phyloP scores from a whole-genome alignment of 805 yeast species.

The Ogataea pilisensis region DNA sequence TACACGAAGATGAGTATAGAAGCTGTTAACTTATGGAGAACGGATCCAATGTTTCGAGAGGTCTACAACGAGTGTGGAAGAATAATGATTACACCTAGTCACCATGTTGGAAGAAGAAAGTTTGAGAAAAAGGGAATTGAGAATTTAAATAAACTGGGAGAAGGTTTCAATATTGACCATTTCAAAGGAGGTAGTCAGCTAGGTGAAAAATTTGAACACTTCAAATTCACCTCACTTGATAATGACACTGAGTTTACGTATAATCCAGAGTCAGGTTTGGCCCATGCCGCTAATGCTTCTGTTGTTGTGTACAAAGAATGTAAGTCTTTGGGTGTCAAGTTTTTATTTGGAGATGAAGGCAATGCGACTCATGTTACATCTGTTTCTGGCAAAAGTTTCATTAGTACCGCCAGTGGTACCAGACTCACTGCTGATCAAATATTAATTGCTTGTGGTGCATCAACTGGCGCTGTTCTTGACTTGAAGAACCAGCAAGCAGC shows the following conservation, averaged over 20 bases:
- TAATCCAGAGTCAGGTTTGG: constrained; percentile 42
- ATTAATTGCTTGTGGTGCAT: constrained; percentile 37
- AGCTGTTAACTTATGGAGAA: constrained; percentile 38
- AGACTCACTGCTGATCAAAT: constrained; percentile 33
- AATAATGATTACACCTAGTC: constrained; percentile 34
- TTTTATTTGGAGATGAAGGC: constrained; percentile 32
- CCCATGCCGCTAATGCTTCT: constrained; percentile 38
- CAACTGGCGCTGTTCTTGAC: constrained; percentile 34
- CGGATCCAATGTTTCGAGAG: constrained; percentile 31
- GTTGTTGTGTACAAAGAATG: constrained; percentile 29
- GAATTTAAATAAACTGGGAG: constrained; percentile 27
- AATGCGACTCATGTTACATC: constrained; percentile 17
- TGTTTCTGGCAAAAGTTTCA: constrained; percentile 12
- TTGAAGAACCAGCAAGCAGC: constrained; percentile 33
- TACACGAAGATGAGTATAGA: constrained; percentile 42
- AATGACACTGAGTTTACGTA: constrained; percentile 16
- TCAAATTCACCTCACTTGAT: constrained; percentile 13
- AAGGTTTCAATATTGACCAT: constrained; percentile 27
- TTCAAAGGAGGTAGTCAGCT: constrained; percentile 31
- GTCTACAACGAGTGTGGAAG: constrained; percentile 40
- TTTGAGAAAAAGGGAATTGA: constrained; percentile 37
- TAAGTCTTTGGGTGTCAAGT: constrained; percentile 30
- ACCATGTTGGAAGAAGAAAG: constrained; percentile 31
- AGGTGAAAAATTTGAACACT: constrained; percentile 19
- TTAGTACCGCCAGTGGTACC: constrained; percentile 27